Conservation (phyloP, 768 basidiomycete genomes). For the Pluteus cervinus region DNA sequence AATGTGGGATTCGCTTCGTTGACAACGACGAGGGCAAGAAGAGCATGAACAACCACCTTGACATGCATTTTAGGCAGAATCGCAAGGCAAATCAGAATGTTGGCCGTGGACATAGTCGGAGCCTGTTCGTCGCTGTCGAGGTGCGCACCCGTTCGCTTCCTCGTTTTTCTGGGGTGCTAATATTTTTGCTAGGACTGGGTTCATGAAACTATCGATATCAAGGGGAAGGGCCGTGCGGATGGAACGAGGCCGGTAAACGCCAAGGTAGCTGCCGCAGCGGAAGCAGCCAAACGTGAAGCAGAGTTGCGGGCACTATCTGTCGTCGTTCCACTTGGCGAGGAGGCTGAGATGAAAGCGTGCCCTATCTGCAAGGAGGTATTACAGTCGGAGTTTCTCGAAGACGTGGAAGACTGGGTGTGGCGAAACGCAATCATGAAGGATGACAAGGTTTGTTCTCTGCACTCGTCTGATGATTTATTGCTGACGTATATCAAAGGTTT, state of each 20-base stretch:
- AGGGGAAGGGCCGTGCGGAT: constrained; percentile 65
- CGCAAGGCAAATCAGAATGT: constrained; percentile 71
- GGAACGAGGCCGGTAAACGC: constrained; percentile 42
- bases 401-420: constrained; percentile 99
- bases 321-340: constrained; percentile 85
- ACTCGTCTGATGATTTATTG: not conserved
- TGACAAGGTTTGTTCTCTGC: constrained; percentile 56
- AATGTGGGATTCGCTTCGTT: constrained; percentile 86
- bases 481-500: constrained; percentile 55
- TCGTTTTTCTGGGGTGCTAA: constrained; percentile 8
- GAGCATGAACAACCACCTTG: constrained; percentile 81
- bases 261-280: constrained; percentile 55
- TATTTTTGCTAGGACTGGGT: constrained; percentile 76
- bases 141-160: constrained; percentile 36
- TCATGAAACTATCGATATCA: constrained; percentile 55
- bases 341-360: constrained; percentile 78
- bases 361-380: constrained; percentile 95
- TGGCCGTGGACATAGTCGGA: constrained; percentile 82
- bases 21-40: constrained; percentile 69
- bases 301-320: constrained; percentile 76
- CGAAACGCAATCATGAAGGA: constrained; percentile 83
- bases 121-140: constrained; percentile 83
- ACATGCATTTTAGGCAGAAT: constrained; percentile 96
- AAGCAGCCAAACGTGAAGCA: constrained; percentile 67
- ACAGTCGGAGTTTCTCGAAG: constrained; percentile 88